Evolutionary conservation across 225 moss, liverwort and hornwort species (phyloP), one percentile per base, ranked within the genome.

Genomic region (Rhytidiadelphus loreus): DNA sequence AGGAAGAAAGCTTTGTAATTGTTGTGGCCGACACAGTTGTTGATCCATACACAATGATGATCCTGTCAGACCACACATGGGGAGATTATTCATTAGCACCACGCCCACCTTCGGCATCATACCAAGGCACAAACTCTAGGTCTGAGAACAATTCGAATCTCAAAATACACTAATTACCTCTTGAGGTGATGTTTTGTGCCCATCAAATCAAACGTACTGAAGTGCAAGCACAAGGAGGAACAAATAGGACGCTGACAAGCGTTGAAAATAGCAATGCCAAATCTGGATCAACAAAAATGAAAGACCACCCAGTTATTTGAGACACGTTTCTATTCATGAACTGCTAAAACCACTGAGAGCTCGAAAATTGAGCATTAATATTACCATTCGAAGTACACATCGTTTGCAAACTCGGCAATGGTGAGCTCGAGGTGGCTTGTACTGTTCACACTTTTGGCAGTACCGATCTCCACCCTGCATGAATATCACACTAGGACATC

Each of bases 21-120:
- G 95, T 95, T 97, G 90, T 98, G 96, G 88, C 98, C 98, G 37
- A 98, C 98, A 88, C 98, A 98, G 89, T 98, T 98, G 78, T 98
- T 98, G 86, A 97, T 98, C 98, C 98, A 98, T 37, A 96, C 95
- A 88, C 98, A 98, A 92, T 98, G 98, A 89, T 98, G 98, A 89
- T 98, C 98, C 98, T 98, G 95, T 89, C 88, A 88, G 86, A 86
- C 44, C 80, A 78, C 43, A 83, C 8, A 73, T 43, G 18, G 61
- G 25, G 55, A 59, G 61, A 53, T 50, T 55, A 59, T 68, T 81
- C 84, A 84, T 81, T 48, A 58, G 62, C 68, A 76, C 35, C 69
- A 87, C 24, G 71, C 44, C 77, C 32, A 57, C 39, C 57, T 83
- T 83, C 56, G 61, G 62, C 68, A 50, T 78, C 86, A 88, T 55